Evolutionary conservation across 2,329 filamentous ascomycete species (phyloP).

Genomic region (Trichoderma sp.): DNA sequence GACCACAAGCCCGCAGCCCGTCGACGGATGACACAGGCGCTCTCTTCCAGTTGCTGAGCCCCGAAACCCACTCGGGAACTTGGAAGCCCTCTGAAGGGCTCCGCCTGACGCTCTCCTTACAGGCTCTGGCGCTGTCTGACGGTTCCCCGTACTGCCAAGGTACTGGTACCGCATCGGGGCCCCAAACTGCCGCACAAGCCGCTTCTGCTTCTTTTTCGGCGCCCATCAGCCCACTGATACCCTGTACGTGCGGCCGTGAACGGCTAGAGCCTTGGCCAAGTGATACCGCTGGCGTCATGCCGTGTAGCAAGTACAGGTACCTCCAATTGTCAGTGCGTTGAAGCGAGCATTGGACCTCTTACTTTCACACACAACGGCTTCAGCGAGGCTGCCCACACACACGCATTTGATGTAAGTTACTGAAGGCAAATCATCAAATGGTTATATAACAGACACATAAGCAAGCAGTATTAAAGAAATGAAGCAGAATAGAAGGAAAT

Average conservation of each 20-base stretch:
- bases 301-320: not conserved
- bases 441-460: not conserved
- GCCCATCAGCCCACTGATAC: conserved; percentile 8
- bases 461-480: not conserved
- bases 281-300: conserved; percentile 14
- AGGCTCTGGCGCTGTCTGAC: not conserved
- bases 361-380: not conserved
- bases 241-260: not conserved
- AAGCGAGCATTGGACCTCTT: not conserved
- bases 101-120: not conserved
- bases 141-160: not conserved
- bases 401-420: not conserved
- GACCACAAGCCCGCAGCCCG: not conserved
- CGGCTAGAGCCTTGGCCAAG: conserved; percentile 4
- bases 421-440: not conserved
- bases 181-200: not conserved
- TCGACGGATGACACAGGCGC: not conserved
- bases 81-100: not conserved
- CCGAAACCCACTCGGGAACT: conserved; percentile 7
- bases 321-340: not conserved
- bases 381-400: not conserved
- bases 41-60: conserved; percentile 10
- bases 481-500: not conserved
- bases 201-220: not conserved
- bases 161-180: not conserved